Conservation (phyloP, 805 yeast genomes). For the Candida saitoana region DNA sequence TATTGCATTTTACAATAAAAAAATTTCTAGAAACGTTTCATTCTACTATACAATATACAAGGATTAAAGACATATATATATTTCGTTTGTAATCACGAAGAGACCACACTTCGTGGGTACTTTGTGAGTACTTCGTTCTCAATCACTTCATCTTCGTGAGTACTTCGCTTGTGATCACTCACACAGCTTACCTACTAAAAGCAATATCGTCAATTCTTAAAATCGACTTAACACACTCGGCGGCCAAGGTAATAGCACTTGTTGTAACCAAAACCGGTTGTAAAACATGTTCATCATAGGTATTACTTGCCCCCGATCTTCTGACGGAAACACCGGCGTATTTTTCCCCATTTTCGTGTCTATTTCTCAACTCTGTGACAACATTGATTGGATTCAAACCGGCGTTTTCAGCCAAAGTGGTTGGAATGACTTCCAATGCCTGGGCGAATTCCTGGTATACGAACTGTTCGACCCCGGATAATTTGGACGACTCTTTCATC, state of each 20-base stretch:
- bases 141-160: too few species aligned
- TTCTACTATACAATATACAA: not conserved
- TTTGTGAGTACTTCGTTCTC: too few species aligned
- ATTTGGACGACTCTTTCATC: slow-evolving; percentile 62
- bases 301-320: slow-evolving; percentile 88
- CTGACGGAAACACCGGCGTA: slow-evolving; percentile 96
- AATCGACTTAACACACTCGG: slow-evolving; percentile 94
- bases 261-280: slow-evolving; percentile 96
- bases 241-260: slow-evolving; percentile 89
- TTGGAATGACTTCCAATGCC: slow-evolving; percentile 89
- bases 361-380: slow-evolving; percentile 85
- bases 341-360: slow-evolving; percentile 85
- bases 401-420: slow-evolving; percentile 92
- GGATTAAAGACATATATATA: too few species aligned
- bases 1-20: too few species aligned
- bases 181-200: too few species aligned
- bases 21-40: too few species aligned
- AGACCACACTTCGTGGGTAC: too few species aligned
- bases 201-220: slow-evolving; percentile 96
- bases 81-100: too few species aligned
- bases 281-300: slow-evolving; percentile 87
- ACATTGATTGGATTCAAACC: slow-evolving; percentile 89
- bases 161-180: too few species aligned
- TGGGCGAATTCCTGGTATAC: slow-evolving; percentile 90
- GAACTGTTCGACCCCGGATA: slow-evolving; percentile 83